Evolutionary conservation across 306 rosid genomes (phyloP), one percentile per base, ranked within the genome.

Genomic region (Cicer chorassanicum): DNA sequence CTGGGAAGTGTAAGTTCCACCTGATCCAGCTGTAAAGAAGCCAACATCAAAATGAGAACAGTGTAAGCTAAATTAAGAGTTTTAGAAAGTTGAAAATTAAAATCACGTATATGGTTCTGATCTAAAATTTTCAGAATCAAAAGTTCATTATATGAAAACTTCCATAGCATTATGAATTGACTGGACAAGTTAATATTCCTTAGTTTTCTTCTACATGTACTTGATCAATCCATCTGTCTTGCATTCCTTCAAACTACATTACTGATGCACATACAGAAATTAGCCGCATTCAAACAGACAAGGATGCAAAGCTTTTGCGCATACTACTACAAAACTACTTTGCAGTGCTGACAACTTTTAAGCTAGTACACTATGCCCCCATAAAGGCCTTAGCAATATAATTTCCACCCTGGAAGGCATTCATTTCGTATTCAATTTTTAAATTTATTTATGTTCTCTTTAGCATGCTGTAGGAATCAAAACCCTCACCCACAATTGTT

Each of bases 1-100:
- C 78, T 82, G 64, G 89, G 92, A 84, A 84, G 85, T 16, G 87
- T 71, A 78, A 74, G 42, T 84, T 93, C 92, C 60, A 78, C 86
- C 81, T 82, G 88, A 79, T 91, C 86, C 84, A 73, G 66, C 96
- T 83, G 89, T 75, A 89, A 41, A 42, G 74, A 70, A 49, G 60
- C 70, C 57, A 53, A 50, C 65, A 80, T 71, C 75, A 39, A 81
- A 49, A 70, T 21, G 77, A 48, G 62, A 72, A 68, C 40, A 73
- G 78, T 45, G 48, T 40, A 15, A 43, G 66, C 82, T 19, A 51
- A 46, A 34, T 72, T 38, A 62, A 53, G 73, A 68, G 65, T 68
- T 72, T 48, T 65, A 60, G 62, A 75, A 54, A 24, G 34, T 59
- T 77, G 38, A 72, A 65, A 72, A 70, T 60, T 36, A 44, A 76